Base-by-base conservation (phyloP, 768 basidiomycete genomes). In the Hebeloma cylindrosporum region DNA sequence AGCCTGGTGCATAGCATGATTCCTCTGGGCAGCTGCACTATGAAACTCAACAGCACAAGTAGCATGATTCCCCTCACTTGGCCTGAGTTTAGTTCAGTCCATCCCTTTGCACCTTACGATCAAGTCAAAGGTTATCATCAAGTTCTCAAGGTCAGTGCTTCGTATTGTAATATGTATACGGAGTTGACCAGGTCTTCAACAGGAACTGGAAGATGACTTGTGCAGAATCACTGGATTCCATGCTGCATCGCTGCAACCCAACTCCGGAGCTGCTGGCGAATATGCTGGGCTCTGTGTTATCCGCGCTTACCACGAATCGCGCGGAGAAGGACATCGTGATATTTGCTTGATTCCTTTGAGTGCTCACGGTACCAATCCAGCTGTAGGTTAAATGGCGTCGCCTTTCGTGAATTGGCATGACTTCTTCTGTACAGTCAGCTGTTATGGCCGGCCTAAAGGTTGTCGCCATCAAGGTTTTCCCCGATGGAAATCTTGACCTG, bases 291-390 rank as follows among this genome's bases (percentile, higher is more conserved):
- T 99, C 16, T 85, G 80, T 40, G 86, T 97, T 48, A 97, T 99
- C 59, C 81, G 86, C 36, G 94, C 94, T 7, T 99, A 93, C 66
- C 93, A 97, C 59, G 85, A 88, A 61, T 88, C 91, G 41, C 83
- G 85, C 16, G 88, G 88, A 23, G 84, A 98, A 57, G 77, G 73
- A 1, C 81, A 94, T 53, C 82, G 96, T 33, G 80, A 98, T 62
- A 79, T 97, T 38, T 98, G 93, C 61, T 67, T 97, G 40, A 95
- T 97, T 56, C 96, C 96, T 43, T 69, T 95, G 42, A 95, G 92
- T 55, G 96, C 96, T 2, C 96, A 98, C 68, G 96, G 96, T 31
- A 98, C 96, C 31, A 98, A 99, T 68, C 96, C 96, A 35, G 96
- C 96, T 38, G 91, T 91, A 59, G 69, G 88, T 71, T 8, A 16